Percentiles rank a stretch among this genome's conserved stretches.
These are phyloP conservation scores for Backusella westeae DNA, from an alignment of 192 early-diverging fungal genomes.

Conservation along the genomic window DNA sequence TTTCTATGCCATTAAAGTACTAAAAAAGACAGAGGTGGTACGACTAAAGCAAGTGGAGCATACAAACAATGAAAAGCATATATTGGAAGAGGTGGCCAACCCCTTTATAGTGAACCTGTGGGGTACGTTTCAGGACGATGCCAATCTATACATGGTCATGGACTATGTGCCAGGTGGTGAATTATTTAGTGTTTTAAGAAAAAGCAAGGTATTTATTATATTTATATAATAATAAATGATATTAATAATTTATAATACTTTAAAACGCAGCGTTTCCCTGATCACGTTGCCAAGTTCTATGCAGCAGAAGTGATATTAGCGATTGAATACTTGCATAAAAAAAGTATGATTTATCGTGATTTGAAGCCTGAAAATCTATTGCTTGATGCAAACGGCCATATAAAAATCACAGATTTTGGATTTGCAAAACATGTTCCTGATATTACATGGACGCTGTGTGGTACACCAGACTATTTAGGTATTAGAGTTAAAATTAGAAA, in stretches of 20 bases:
- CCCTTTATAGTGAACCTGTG: conserved; percentile 89
- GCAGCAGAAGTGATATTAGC: conserved; percentile 70
- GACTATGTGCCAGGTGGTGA: conserved; percentile 97
- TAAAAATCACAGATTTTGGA: conserved; percentile 85
- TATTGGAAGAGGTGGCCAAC: conserved; percentile 81
- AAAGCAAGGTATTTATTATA: conserved; percentile 63
- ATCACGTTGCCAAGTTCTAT: conserved; percentile 74
- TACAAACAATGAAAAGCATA: conserved; percentile 94
- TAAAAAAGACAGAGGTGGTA: conserved; percentile 92
- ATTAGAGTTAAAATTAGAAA: conserved; percentile 5
- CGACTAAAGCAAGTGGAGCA: conserved; percentile 97
- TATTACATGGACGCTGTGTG: conserved; percentile 81
- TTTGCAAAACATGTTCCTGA: conserved; percentile 81
- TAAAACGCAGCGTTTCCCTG: conserved; percentile 54
- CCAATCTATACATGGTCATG: conserved; percentile 92
- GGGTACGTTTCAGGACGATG: conserved; percentile 91
- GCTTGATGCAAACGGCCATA: conserved; percentile 71
- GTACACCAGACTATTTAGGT: conserved; percentile 71
- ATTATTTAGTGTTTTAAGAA: conserved; percentile 75
- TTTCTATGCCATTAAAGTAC: conserved; percentile 97
- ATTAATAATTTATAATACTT: conserved; percentile 1
- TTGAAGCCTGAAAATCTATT: conserved; percentile 81
- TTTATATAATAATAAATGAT: neutral
- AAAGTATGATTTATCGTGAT: conserved; percentile 75
- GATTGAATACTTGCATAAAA: conserved; percentile 72